phyloP scores from a whole-genome alignment of 345 rosid genomes.

The Trapa bicornis region DNA sequence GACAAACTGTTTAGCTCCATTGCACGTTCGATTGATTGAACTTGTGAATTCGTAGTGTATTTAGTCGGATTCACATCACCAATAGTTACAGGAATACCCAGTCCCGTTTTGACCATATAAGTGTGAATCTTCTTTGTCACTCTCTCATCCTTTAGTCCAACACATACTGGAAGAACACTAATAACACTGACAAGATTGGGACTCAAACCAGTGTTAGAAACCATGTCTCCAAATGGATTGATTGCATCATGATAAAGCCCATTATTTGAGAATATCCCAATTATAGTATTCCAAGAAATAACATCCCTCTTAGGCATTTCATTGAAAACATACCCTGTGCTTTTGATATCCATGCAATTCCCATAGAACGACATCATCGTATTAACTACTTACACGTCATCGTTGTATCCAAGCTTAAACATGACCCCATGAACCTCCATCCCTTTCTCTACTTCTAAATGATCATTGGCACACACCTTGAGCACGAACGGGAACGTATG shows the following conservation, averaged over 20 bases:
- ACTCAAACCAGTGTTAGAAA: conserved; percentile 16
- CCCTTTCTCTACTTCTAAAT: conserved; percentile 30
- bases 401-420: conserved; percentile 36
- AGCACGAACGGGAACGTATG: conserved; percentile 38
- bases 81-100: conserved; percentile 18
- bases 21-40: no score
- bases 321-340: conserved; percentile 23
- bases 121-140: conserved; percentile 31
- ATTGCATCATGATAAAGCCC: conserved; percentile 24
- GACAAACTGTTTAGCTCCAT: no score
- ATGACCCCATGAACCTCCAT: conserved; percentile 46
- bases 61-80: no score
- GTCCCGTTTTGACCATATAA: conserved; percentile 24
- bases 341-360: conserved; percentile 11
- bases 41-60: no score
- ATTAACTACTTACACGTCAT: conserved; percentile 28
- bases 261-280: conserved; percentile 22
- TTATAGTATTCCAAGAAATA: conserved; percentile 29
- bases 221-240: conserved; percentile 20
- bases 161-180: conserved; percentile 34
- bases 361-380: conserved; percentile 32
- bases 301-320: conserved; percentile 46
- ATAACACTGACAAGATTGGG: conserved; percentile 28
- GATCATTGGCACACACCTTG: conserved; percentile 26
- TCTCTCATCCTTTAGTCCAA: conserved; percentile 14